Percentiles rank a stretch among this genome's conserved stretches.
Conservation (phyloP, 495 filamentous ascomycete species). For the Pyronema omphalodes region DNA sequence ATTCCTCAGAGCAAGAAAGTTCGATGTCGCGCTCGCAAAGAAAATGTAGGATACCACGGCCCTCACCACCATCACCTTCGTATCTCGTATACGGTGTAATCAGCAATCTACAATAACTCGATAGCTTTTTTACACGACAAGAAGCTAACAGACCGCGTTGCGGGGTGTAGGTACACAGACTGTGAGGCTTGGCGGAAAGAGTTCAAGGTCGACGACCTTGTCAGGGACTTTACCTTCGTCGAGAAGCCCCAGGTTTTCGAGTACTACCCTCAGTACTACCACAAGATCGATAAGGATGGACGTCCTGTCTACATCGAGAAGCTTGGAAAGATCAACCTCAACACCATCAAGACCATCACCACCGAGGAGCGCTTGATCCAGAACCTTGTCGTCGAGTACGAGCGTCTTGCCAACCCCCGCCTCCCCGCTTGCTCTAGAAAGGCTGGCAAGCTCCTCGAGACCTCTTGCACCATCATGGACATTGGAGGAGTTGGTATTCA, state of each 20-base stretch:
- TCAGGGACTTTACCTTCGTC: conserved; percentile 61
- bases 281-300: conserved; percentile 97
- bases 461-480: conserved; percentile 93
- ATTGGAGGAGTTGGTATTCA: conserved; percentile 74
- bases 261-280: conserved; percentile 96
- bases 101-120: neutral
- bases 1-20: conserved; percentile 85
- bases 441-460: conserved; percentile 71
- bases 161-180: conserved; percentile 56
- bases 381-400: conserved; percentile 90
- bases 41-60: conserved; percentile 9
- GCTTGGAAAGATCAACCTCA: conserved; percentile 77
- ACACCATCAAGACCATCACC: conserved; percentile 77
- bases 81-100: neutral
- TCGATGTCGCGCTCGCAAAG: conserved; percentile 67
- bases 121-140: neutral
- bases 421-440: conserved; percentile 89
- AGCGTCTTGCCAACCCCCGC: conserved; percentile 80
- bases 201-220: conserved; percentile 62
- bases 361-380: conserved; percentile 80
- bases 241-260: conserved; percentile 76
- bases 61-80: neutral
- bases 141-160: neutral
- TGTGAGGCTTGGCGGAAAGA: conserved; percentile 80
- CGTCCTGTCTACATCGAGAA: conserved; percentile 93